These are phyloP conservation scores for Caloboletus firmus DNA, from an alignment of 1,284 basidiomycete genomes.

Conservation along the genomic window DNA sequence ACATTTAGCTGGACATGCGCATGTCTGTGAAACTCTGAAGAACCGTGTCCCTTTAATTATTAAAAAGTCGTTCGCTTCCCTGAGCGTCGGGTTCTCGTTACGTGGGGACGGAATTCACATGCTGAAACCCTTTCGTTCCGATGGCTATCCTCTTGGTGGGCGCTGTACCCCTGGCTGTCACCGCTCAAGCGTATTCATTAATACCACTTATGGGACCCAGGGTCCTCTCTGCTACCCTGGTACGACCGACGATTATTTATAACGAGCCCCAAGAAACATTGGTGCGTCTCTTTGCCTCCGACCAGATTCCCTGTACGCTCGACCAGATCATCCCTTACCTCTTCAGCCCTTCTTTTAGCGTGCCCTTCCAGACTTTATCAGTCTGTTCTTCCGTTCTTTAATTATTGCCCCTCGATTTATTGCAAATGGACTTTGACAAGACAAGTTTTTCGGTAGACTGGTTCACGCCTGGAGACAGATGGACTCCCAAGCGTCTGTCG, in stretches of 20 bases:
- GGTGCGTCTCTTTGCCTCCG: neutral
- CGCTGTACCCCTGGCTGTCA: conserved; percentile 3
- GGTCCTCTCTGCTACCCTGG: conserved; percentile 20
- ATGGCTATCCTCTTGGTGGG: conserved; percentile 2
- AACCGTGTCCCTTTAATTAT: neutral
- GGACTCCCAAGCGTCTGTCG: conserved; percentile 29
- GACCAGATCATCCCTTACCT: conserved; percentile 1
- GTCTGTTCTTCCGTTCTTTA: conserved; percentile 11
- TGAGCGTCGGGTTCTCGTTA: conserved; percentile 7
- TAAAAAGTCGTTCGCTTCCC: neutral
- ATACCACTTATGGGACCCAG: conserved; percentile 15
- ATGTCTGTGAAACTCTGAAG: neutral
- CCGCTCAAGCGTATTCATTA: conserved; percentile 7
- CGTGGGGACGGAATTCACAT: conserved; percentile 10
- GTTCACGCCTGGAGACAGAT: conserved; percentile 32
- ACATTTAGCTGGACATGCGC: neutral
- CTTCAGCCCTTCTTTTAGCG: conserved; percentile 1
- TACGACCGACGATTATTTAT: conserved; percentile 17
- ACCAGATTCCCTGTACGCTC: conserved; percentile 9
- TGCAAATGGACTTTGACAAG: conserved; percentile 34
- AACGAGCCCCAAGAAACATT: neutral
- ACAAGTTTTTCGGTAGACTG: conserved; percentile 36
- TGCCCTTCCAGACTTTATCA: conserved; percentile 6
- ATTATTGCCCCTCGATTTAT: neutral
- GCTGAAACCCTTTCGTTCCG: conserved; percentile 1